Percentiles rank a stretch among this genome's conserved stretches.
Conservation (phyloP, 176 grass and related monocot genomes). For the Secale cereale region DNA sequence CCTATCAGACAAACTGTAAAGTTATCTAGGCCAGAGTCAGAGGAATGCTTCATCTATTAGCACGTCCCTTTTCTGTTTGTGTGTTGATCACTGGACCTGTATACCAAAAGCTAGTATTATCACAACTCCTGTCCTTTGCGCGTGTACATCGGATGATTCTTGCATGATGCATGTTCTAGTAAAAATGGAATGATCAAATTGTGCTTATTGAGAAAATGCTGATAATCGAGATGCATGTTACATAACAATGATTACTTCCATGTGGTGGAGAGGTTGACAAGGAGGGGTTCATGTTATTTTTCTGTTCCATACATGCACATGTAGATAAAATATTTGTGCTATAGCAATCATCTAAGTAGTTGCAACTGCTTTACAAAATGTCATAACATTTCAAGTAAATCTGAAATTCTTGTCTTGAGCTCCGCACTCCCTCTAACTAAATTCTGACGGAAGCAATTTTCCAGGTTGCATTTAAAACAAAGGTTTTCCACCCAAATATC, state of each 20-base stretch:
- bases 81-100: background rate
- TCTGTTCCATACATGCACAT: background rate
- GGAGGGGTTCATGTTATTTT: background rate
- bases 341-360: background rate
- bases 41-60: background rate
- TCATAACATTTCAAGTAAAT: background rate
- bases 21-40: background rate
- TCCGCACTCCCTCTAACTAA: background rate
- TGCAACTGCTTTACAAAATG: background rate
- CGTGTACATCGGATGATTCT: background rate
- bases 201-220: background rate
- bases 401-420: background rate
- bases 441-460: background rate
- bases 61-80: background rate
- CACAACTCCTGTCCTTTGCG: background rate
- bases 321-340: background rate
- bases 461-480: slow-evolving; percentile 54
- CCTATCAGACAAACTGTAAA: background rate
- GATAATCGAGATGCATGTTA: background rate
- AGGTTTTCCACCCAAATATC: slow-evolving; percentile 58
- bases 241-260: background rate
- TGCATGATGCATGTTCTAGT: background rate
- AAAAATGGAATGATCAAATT: background rate
- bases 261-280: background rate
- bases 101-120: background rate